phyloP scores from a whole-genome alignment of 2,329 filamentous ascomycete genomes.

The Paraphoma sp. region DNA sequence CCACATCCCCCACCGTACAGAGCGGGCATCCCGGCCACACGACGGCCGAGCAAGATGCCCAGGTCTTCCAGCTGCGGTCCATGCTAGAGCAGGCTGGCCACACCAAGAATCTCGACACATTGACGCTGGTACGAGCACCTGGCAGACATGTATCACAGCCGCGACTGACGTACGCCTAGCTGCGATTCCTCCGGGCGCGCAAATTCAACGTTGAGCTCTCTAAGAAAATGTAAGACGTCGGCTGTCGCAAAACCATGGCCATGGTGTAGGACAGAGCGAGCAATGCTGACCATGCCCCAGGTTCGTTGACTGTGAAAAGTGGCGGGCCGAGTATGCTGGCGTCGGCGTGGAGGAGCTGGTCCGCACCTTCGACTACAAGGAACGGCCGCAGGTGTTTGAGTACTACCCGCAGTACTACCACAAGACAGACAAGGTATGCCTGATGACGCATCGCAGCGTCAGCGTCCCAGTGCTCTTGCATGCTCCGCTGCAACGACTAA shows the following conservation, averaged over 20 bases:
- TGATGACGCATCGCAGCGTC: not conserved
- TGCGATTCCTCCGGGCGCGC: slow-evolving; percentile 90
- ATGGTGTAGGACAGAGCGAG: not conserved
- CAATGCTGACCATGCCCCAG: slow-evolving; percentile 57
- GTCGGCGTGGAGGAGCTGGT: slow-evolving; percentile 76
- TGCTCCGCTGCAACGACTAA: slow-evolving; percentile 4
- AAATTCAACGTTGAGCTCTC: slow-evolving; percentile 88
- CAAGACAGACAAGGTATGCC: slow-evolving; percentile 79
- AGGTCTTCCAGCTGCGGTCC: slow-evolving; percentile 83
- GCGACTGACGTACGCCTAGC: slow-evolving; percentile 54
- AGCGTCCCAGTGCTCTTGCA: not conserved
- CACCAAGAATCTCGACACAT: slow-evolving; percentile 84
- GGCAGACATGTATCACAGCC: not conserved
- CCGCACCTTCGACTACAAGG: slow-evolving; percentile 82
- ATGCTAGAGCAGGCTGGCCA: slow-evolving; percentile 84
- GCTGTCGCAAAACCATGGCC: not conserved
- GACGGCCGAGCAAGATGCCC: slow-evolving; percentile 84
- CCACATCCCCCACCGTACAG: slow-evolving; percentile 71
- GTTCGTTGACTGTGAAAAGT: slow-evolving; percentile 90
- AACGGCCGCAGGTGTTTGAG: slow-evolving; percentile 82
- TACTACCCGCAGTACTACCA: slow-evolving; percentile 99
- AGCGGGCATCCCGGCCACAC: slow-evolving; percentile 88
- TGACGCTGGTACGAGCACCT: slow-evolving; percentile 74
- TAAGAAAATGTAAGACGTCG: slow-evolving; percentile 81
- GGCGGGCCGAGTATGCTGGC: slow-evolving; percentile 81